A percentile compares a stretch with the other conserved stretches of the same genome.
Evolutionary conservation across 495 filamentous ascomycete genomes (phyloP).

Genomic region (Neurospora intermedia): DNA sequence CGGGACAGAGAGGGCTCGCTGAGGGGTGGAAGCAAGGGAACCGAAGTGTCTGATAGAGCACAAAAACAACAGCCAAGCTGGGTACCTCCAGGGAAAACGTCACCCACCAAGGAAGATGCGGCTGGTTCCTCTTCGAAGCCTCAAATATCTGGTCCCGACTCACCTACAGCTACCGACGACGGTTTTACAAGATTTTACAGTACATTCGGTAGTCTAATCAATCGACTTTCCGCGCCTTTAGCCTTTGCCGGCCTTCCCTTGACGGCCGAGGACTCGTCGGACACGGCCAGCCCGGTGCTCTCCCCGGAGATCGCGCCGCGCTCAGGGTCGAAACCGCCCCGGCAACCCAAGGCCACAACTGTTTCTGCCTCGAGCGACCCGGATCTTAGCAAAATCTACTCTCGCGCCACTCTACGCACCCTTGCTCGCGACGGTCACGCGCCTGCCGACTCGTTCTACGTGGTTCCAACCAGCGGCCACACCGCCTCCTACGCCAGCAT

Average conservation of each 20-base stretch:
- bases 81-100: conserved; percentile 23
- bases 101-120: conserved; percentile 17
- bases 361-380: conserved; percentile 39
- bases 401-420: conserved; percentile 66
- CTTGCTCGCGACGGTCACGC: conserved; percentile 36
- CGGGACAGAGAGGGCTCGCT: conserved; percentile 31
- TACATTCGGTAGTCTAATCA: conserved; percentile 74
- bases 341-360: conserved; percentile 12
- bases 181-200: conserved; percentile 83
- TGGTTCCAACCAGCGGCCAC: conserved; percentile 82
- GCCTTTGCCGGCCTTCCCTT: conserved; percentile 88
- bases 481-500: conserved; percentile 86
- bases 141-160: neutral
- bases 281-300: conserved; percentile 15
- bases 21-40: conserved; percentile 28
- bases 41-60: conserved; percentile 22
- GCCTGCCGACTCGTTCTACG: conserved; percentile 78
- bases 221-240: conserved; percentile 71
- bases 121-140: conserved; percentile 14
- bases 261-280: conserved; percentile 38
- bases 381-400: conserved; percentile 68
- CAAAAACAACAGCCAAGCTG: conserved; percentile 30
- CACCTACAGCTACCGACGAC: conserved; percentile 46
- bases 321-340: conserved; percentile 24
- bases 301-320: conserved; percentile 13